Percentiles rank a stretch among this genome's conserved stretches.
These are phyloP conservation scores for Pinus taeda DNA, from an alignment of 75 land plant genomes.

Conservation along the genomic window DNA sequence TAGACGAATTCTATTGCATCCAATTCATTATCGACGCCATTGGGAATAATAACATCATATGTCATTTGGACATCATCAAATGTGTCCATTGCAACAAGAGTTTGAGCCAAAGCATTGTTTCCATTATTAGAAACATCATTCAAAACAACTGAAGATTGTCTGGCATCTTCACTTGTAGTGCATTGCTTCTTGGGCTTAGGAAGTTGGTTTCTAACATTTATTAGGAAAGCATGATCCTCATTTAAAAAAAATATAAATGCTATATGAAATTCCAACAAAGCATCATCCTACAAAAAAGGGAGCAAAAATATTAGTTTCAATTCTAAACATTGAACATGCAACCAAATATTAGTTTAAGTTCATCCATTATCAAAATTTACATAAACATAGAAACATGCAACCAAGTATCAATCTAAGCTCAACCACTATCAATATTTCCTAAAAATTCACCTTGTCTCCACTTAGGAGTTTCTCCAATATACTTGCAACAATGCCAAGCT, in stretches of 20 bases:
- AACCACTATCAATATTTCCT: neutral
- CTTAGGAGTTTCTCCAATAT: slow-evolving; percentile 51
- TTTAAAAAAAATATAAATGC: slow-evolving; percentile 93
- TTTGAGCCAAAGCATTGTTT: slow-evolving; percentile 9
- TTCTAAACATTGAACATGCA: no score
- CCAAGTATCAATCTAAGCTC: neutral
- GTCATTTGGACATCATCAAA: slow-evolving; percentile 13
- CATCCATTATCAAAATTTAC: no score
- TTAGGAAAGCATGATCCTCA: slow-evolving; percentile 76
- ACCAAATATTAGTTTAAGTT: no score
- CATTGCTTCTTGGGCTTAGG: slow-evolving; percentile 34
- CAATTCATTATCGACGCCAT: neutral
- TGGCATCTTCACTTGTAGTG: neutral
- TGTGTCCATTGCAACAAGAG: slow-evolving; percentile 27
- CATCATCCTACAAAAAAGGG: slow-evolving; percentile 45
- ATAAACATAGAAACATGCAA: neutral
- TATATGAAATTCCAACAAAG: slow-evolving; percentile 77
- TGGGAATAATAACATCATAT: neutral
- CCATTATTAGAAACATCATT: neutral
- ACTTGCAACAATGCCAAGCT: slow-evolving; percentile 59
- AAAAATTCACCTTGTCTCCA: slow-evolving; percentile 30
- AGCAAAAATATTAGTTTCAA: neutral
- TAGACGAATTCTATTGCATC: slow-evolving; percentile 16
- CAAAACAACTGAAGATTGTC: neutral
- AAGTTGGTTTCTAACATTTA: slow-evolving; percentile 66